Evolutionary conservation across 768 basidiomycete genomes (phyloP).

Genomic region (Coprinopsis marcescibilis): DNA sequence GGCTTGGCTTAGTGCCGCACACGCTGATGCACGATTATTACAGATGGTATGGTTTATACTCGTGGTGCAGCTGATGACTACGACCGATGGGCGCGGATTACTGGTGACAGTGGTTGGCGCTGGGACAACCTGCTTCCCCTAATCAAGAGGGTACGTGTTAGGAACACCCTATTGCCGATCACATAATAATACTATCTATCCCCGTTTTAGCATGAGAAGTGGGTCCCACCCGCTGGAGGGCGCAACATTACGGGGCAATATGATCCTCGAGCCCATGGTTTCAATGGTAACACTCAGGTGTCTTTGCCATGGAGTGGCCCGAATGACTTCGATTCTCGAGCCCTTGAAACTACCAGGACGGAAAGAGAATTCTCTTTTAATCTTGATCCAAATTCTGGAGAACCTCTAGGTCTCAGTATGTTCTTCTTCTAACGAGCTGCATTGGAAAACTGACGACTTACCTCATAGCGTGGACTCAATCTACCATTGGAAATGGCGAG

Average conservation of each 20-base stretch:
- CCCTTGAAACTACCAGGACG: conserved; percentile 1
- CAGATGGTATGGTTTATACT: conserved; percentile 26
- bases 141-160: conserved; percentile 17
- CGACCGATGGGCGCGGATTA: conserved; percentile 25
- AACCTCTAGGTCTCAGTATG: conserved; percentile 12
- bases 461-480: neutral
- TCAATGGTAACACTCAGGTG: conserved; percentile 3
- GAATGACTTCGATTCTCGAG: conserved; percentile 8
- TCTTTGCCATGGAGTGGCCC: conserved; percentile 5
- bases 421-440: too few relatives aligned
- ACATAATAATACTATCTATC: too few relatives aligned
- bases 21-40: neutral
- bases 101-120: conserved; percentile 26
- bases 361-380: conserved; percentile 11
- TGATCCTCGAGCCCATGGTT: conserved; percentile 10
- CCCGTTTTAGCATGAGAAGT: conserved; percentile 3
- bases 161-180: neutral
- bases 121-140: conserved; percentile 27
- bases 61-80: conserved; percentile 29
- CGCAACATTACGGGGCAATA: conserved; percentile 11
- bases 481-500: conserved; percentile 21
- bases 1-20: neutral
- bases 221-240: conserved; percentile 5
- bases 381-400: conserved; percentile 11
- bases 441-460: too few relatives aligned